Base-by-base conservation (phyloP, 257 asterid species). In the Ocimum tenuiflorum region DNA sequence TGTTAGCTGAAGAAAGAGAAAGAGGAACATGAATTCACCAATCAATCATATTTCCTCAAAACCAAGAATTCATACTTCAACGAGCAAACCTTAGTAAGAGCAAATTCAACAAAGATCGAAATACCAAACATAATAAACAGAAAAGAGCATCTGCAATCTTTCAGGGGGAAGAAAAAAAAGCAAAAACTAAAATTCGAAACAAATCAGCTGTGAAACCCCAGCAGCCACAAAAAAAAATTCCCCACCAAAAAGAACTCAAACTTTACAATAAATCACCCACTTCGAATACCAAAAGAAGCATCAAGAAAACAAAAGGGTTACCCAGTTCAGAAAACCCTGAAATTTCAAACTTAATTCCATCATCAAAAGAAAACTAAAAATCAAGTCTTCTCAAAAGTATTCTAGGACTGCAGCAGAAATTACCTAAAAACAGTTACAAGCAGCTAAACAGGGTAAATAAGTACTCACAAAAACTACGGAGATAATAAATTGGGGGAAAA, bases 91-190 rank as follows among this genome's bases (percentile, higher is more conserved):
- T 56, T 12, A 61, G 14, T 2, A 13, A 46, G 12, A 68, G 17
- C 33, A 77, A 48, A 66, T 23, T 22, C 54, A 60, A 46, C 54
- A 57, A 67, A 31, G 50, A 66, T 41, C 48, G 4, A 51, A 70
- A 38, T 33, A 51, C 46, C 43, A 62, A 54, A 45, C 45, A 6
- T 20, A 23, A 33, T 10, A 65, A 51, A 55, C 54, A 60, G 19
- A 77, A 27, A 60, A 7, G 62, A 50, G 63, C 23, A 19, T 23
- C 47, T 31, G 6, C 12, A 36, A 42, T 52, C 45, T 47, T 22
- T 18, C 1, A 27, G 41, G 14, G 14, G 45, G 11, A 38, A 9
- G 24, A 31, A 31, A 31, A 6, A 1, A 31, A 31, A 7, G 36
- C 7, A 31, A 31, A 31, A 31, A 2, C 6, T 4, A 7, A n/a